Conservation (phyloP, 192 early-diverging fungal genomes). For the Dimargaris cristalligena region DNA sequence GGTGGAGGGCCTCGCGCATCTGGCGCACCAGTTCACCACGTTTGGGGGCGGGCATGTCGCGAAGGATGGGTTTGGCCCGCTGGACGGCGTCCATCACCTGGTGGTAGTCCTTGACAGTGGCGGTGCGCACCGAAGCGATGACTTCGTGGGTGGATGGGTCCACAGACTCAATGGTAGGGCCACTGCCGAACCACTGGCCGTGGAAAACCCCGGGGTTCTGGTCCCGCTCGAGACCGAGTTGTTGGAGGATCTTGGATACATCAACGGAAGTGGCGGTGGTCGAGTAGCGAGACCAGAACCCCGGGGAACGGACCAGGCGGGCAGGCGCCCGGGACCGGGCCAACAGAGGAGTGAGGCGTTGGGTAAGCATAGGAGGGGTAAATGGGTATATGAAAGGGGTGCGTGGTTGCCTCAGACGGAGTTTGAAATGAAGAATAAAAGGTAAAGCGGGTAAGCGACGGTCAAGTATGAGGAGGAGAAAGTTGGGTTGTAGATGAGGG, state of each 20-base stretch:
- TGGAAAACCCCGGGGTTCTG: conserved; percentile 59
- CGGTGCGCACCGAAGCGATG: conserved; percentile 62
- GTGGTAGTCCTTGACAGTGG: conserved; percentile 43
- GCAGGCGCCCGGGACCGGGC: no score
- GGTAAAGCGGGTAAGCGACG: no score
- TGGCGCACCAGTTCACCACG: conserved; percentile 80
- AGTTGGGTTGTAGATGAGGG: no score
- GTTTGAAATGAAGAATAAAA: no score
- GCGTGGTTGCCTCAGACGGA: no score
- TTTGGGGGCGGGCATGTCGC: conserved; percentile 61
- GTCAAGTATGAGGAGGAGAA: no score
- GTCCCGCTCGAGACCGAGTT: conserved; percentile 41
- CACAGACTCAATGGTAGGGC: conserved; percentile 38
- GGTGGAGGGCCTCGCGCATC: conserved; percentile 67
- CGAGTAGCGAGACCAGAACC: no score
- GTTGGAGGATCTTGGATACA: conserved; percentile 24
- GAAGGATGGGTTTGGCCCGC: conserved; percentile 42
- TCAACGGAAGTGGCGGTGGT: neutral
- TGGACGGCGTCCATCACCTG: conserved; percentile 42
- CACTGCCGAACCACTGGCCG: conserved; percentile 53
- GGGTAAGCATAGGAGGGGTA: no score
- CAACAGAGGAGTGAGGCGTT: no score
- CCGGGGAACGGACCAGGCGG: no score
- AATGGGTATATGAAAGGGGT: no score
- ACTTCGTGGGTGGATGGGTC: conserved; percentile 71